Percentiles rank a stretch among this genome's conserved stretches.
phyloP scores from a whole-genome alignment of 2,329 filamentous ascomycete species.

The Paraphoma sp. region DNA sequence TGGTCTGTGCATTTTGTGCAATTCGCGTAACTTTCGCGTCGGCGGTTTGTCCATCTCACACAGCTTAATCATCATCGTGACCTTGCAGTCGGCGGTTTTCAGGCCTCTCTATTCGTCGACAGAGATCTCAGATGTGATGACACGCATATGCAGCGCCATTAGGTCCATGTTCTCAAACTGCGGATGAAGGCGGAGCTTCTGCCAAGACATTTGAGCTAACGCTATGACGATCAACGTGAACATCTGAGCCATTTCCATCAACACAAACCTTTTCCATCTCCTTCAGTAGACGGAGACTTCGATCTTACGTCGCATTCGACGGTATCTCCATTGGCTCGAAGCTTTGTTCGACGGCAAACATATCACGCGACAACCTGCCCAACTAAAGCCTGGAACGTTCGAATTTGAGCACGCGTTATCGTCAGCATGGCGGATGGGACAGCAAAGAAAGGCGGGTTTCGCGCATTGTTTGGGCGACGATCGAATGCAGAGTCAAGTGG shows the following conservation, averaged over 20 bases:
- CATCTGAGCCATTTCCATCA: background rate
- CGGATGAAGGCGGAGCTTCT: slow-evolving; percentile 4
- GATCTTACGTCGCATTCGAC: background rate
- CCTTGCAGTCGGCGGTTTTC: background rate
- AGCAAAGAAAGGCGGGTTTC: slow-evolving; percentile 28
- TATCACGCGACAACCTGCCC: background rate
- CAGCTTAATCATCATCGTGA: background rate
- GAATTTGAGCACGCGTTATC: too few species aligned
- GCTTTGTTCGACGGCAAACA: background rate
- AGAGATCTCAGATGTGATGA: background rate
- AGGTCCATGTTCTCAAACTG: background rate
- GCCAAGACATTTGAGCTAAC: slow-evolving; percentile 2
- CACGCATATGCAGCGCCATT: background rate
- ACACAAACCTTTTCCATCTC: background rate
- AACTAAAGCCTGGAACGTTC: too few species aligned
- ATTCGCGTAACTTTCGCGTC: background rate
- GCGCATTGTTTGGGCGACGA: slow-evolving; percentile 28
- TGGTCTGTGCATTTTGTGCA: background rate
- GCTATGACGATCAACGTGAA: slow-evolving; percentile 4
- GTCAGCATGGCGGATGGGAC: slow-evolving; percentile 21
- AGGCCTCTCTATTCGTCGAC: background rate
- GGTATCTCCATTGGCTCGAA: background rate
- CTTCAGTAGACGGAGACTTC: background rate
- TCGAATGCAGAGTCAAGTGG: slow-evolving; percentile 21
- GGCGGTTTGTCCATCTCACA: background rate